A percentile compares a stretch with the other conserved stretches of the same genome.
These are phyloP conservation scores for Fonsecaea monophora DNA, from an alignment of 2,329 filamentous ascomycete species.

Conservation along the genomic window DNA sequence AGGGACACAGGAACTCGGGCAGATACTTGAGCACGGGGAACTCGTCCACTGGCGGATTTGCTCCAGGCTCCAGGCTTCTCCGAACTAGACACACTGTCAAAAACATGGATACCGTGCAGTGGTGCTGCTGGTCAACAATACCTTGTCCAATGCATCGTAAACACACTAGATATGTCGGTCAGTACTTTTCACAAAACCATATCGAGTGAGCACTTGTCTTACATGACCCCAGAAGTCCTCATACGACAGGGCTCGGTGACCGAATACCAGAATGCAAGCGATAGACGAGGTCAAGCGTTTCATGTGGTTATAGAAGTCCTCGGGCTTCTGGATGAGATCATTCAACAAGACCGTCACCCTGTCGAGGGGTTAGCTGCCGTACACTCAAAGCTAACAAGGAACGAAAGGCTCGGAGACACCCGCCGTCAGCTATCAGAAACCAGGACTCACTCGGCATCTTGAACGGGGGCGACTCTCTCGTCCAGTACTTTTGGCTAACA, in stretches of 20 bases:
- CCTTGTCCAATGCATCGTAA: slow-evolving; percentile 27
- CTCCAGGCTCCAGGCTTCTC: slow-evolving; percentile 29
- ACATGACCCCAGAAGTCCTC: slow-evolving; percentile 24
- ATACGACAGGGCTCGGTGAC: slow-evolving; percentile 18
- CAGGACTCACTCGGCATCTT: slow-evolving; percentile 21
- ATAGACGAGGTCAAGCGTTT: slow-evolving; percentile 34
- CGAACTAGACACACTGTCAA: background rate
- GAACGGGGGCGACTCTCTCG: slow-evolving; percentile 19
- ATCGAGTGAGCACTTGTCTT: background rate
- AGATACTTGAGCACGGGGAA: slow-evolving; percentile 33
- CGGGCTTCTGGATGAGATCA: slow-evolving; percentile 27
- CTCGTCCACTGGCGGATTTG: slow-evolving; percentile 37
- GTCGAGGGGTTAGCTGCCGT: background rate
- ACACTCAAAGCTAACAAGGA: too few species aligned
- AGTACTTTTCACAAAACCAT: background rate
- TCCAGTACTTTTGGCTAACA: slow-evolving; percentile 16
- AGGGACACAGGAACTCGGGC: slow-evolving; percentile 30
- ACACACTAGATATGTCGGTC: slow-evolving; percentile 14
- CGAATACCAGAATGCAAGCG: slow-evolving; percentile 33
- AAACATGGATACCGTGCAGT: too few species aligned
- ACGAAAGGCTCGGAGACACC: too few species aligned
- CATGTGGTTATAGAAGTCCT: slow-evolving; percentile 32
- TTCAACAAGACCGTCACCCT: too few species aligned
- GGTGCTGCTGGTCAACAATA: slow-evolving; percentile 17
- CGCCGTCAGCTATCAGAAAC: too few species aligned